Conservation (phyloP, 352 stramenopile species). For the Blastocystis sp. region DNA sequence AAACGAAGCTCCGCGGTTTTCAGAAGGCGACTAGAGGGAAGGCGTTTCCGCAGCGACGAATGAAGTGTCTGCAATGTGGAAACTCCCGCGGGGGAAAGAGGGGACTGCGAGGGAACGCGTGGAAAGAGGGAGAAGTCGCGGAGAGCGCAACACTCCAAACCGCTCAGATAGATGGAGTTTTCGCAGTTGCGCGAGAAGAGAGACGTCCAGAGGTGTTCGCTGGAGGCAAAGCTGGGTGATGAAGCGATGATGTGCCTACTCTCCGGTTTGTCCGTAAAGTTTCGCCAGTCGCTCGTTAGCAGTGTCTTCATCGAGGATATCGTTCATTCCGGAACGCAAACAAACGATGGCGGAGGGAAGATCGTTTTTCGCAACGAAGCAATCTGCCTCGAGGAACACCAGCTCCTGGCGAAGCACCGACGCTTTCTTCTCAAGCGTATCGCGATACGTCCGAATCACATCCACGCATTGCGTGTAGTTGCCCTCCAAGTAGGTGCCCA, state of each 20-base stretch:
- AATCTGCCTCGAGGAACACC: slow-evolving; percentile 12
- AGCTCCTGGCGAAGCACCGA: slow-evolving; percentile 15
- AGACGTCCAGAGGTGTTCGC: not conserved
- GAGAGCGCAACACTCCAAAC: slow-evolving; percentile 37
- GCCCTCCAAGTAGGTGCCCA: slow-evolving; percentile 4
- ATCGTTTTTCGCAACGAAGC: not conserved
- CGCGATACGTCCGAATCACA: not conserved
- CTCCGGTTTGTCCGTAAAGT: not conserved
- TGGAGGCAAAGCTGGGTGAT: no score
- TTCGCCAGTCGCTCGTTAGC: slow-evolving; percentile 26
- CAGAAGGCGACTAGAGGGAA: not conserved
- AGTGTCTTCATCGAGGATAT: slow-evolving; percentile 14
- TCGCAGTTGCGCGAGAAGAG: not conserved
- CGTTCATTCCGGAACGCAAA: not conserved
- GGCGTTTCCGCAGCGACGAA: not conserved
- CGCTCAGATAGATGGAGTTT: slow-evolving; percentile 18
- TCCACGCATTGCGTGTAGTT: slow-evolving; percentile 44
- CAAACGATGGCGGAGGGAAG: not conserved
- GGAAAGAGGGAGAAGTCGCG: not conserved
- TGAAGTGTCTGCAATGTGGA: not conserved
- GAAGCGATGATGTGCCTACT: no score
- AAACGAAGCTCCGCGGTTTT: not conserved
- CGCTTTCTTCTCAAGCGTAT: not conserved
- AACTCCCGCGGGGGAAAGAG: no score
- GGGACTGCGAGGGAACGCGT: no score